Percentiles rank a stretch among this genome's conserved stretches.
Conservation (phyloP, 2,329 filamentous ascomycete genomes). For the Claviceps spartinae region DNA sequence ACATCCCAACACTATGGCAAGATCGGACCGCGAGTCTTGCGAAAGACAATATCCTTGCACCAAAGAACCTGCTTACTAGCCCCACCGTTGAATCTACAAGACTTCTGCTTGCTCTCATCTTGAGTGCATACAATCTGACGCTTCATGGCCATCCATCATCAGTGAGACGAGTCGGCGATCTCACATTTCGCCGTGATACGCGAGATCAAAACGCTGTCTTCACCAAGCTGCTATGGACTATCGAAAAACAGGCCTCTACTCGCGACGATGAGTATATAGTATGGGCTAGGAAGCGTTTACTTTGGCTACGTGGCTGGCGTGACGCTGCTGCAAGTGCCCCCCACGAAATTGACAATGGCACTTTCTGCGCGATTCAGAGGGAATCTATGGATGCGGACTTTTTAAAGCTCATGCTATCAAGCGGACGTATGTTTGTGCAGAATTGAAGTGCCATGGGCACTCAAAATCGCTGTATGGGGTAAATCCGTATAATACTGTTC, state of each 20-base stretch:
- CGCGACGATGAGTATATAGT: conserved; percentile 53
- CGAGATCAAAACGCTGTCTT: conserved; percentile 51
- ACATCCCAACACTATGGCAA: conserved; percentile 10
- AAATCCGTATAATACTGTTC: too few species aligned
- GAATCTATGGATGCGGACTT: conserved; percentile 57
- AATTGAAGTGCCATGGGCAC: background rate
- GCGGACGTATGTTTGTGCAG: conserved; percentile 36
- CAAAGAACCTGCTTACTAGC: conserved; percentile 50
- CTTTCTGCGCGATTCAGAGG: conserved; percentile 46
- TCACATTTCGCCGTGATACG: conserved; percentile 49
- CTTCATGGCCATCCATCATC: conserved; percentile 35
- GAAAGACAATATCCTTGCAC: conserved; percentile 36
- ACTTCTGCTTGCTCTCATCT: conserved; percentile 49
- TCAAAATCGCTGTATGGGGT: background rate
- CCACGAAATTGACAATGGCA: conserved; percentile 39
- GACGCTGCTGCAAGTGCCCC: conserved; percentile 22
- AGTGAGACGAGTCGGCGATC: conserved; percentile 42
- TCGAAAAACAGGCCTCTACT: conserved; percentile 36
- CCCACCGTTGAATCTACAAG: conserved; percentile 41
- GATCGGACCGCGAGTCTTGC: conserved; percentile 17
- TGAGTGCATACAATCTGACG: conserved; percentile 45
- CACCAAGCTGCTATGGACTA: conserved; percentile 41
- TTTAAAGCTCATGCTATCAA: conserved; percentile 51
- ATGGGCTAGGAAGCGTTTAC: conserved; percentile 45
- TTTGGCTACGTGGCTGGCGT: conserved; percentile 67